These are phyloP conservation scores for Ascochyta koolunga DNA, from an alignment of 2,329 filamentous ascomycete genomes.

Conservation along the genomic window DNA sequence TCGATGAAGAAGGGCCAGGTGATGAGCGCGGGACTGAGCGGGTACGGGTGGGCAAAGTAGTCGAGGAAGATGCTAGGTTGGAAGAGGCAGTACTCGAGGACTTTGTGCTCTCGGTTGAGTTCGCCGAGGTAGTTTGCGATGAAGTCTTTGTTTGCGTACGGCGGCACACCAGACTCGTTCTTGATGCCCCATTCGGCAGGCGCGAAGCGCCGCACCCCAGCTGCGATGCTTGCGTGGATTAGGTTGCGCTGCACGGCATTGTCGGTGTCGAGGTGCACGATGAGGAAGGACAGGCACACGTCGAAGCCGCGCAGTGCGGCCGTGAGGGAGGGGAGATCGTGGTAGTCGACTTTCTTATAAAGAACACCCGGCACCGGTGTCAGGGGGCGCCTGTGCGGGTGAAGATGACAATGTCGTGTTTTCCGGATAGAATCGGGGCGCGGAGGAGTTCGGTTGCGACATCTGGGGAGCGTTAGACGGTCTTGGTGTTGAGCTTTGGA, in stretches of 20 bases:
- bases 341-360: conserved; percentile 56
- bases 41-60: conserved; percentile 60
- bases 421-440: conserved; percentile 54
- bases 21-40: conserved; percentile 54
- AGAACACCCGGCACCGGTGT: conserved; percentile 36
- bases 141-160: conserved; percentile 59
- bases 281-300: conserved; percentile 54
- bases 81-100: conserved; percentile 63
- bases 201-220: conserved; percentile 38
- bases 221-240: conserved; percentile 40
- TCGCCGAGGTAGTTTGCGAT: conserved; percentile 58
- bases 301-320: conserved; percentile 55
- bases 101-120: conserved; percentile 56
- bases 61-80: conserved; percentile 62
- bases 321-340: conserved; percentile 47
- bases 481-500: neutral
- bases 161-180: conserved; percentile 49
- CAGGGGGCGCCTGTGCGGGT: conserved; percentile 52
- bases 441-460: conserved; percentile 62
- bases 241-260: conserved; percentile 38
- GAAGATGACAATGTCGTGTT: conserved; percentile 61
- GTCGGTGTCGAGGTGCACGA: conserved; percentile 34
- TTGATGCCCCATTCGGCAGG: conserved; percentile 42
- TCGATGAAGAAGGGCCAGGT: conserved; percentile 46
- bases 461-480: conserved; percentile 45